A percentile compares a stretch with the other conserved stretches of the same genome.
phyloP scores from a whole-genome alignment of 2,329 filamentous ascomycete genomes.

The Venturia nashicola region DNA sequence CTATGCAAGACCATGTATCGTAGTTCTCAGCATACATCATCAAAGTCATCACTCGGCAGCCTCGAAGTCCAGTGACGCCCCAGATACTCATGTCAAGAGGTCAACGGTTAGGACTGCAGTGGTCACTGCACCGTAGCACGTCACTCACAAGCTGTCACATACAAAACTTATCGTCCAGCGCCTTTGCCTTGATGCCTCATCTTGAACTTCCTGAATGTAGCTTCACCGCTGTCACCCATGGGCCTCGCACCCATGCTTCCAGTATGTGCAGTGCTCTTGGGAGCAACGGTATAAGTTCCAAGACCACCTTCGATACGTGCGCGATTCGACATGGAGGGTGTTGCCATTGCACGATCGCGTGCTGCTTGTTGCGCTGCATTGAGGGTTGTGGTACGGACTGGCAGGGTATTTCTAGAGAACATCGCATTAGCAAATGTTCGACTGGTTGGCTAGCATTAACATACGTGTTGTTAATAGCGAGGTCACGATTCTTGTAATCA shows the following conservation, averaged over 20 bases:
- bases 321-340: constrained; percentile 42
- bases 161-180: not conserved
- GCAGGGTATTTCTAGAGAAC: constrained; percentile 18
- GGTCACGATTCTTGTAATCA: constrained; percentile 77
- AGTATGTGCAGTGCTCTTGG: constrained; percentile 40
- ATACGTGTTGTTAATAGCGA: constrained; percentile 22
- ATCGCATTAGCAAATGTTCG: constrained; percentile 14
- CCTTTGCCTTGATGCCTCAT: constrained; percentile 19
- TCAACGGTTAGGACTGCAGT: not conserved
- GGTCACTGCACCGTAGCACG: not conserved
- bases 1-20: not conserved
- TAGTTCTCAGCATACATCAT: too few relatives aligned
- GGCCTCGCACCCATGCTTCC: constrained; percentile 34
- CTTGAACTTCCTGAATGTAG: constrained; percentile 36
- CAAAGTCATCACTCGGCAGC: not conserved
- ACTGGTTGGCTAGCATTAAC: not conserved
- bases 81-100: not conserved
- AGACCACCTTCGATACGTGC: constrained; percentile 47
- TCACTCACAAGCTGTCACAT: not conserved
- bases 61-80: not conserved
- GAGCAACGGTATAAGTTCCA: constrained; percentile 50
- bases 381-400: constrained; percentile 14
- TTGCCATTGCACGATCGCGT: constrained; percentile 39
- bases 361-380: constrained; percentile 23
- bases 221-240: constrained; percentile 33